These are phyloP conservation scores for Fusarium tupiense DNA, from an alignment of 2,329 filamentous ascomycete genomes.

Conservation along the genomic window DNA sequence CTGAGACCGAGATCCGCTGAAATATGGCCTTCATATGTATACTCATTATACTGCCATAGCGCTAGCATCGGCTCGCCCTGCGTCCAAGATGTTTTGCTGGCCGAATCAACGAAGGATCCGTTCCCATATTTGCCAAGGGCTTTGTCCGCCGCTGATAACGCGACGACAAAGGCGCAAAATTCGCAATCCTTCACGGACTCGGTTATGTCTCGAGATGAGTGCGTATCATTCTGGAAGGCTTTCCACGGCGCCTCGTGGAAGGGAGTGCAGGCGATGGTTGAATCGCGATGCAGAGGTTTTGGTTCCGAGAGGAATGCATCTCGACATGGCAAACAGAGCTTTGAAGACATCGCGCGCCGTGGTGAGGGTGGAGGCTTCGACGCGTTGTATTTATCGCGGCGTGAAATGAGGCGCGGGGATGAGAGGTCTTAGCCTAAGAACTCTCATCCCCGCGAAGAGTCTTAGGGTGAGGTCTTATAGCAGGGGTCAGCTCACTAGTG, in stretches of 20 bases:
- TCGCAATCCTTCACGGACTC: not conserved
- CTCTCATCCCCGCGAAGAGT: no score
- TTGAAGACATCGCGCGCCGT: not conserved
- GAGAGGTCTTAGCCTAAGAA: no score
- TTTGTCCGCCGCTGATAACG: not conserved
- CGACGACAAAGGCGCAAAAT: not conserved
- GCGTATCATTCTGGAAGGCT: not conserved
- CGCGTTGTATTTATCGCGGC: not conserved
- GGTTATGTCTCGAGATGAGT: no score
- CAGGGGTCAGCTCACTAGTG: not conserved
- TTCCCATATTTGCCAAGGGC: not conserved
- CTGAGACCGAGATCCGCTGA: not conserved
- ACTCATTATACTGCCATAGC: not conserved
- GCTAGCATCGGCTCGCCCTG: not conserved
- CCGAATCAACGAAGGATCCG: not conserved
- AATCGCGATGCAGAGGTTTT: fast-evolving
- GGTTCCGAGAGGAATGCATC: not conserved
- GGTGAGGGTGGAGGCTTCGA: not conserved
- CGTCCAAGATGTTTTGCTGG: no score
- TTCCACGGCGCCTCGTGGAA: conserved; percentile 3
- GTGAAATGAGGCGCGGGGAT: not conserved
- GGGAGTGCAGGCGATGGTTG: not conserved
- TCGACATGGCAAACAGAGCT: not conserved
- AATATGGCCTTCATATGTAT: not conserved
- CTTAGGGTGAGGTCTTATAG: not conserved